These are phyloP conservation scores for Chaetomiaceae sp. DNA, from an alignment of 2,329 filamentous ascomycete genomes.

Conservation along the genomic window DNA sequence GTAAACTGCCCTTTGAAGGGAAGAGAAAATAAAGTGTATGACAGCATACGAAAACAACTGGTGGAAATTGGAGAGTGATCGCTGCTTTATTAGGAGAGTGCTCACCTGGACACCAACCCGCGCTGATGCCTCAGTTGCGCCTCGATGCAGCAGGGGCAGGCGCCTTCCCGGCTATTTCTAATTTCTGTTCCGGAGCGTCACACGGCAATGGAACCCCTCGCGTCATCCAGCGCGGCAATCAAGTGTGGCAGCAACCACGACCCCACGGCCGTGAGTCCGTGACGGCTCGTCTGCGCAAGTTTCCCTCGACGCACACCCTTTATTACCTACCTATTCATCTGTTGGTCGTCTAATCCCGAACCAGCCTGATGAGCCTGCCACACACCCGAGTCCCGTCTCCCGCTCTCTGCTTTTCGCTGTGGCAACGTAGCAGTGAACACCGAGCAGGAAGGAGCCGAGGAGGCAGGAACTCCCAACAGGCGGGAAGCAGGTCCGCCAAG, in stretches of 20 bases:
- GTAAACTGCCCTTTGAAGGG: background rate
- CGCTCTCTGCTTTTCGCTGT: too few species aligned
- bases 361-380: constrained; percentile 1
- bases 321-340: constrained; percentile 5
- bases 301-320: constrained; percentile 6
- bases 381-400: background rate
- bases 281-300: constrained; percentile 12
- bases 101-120: constrained; percentile 14
- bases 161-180: constrained; percentile 17
- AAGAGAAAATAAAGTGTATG: background rate
- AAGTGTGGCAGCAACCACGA: constrained; percentile 17
- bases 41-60: background rate
- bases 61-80: constrained; percentile 6
- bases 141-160: constrained; percentile 15
- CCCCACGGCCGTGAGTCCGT: too few species aligned
- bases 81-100: constrained; percentile 17
- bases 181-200: constrained; percentile 12
- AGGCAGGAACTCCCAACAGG: too few species aligned
- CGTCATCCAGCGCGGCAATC: constrained; percentile 18
- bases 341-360: constrained; percentile 12
- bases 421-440: constrained; percentile 1
- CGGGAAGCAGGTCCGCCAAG: too few species aligned
- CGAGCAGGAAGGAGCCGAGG: too few species aligned
- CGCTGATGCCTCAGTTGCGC: background rate
- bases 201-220: too few species aligned